These are phyloP conservation scores for Picea sitchensis DNA, from an alignment of 75 land plant species.

Conservation along the genomic window DNA sequence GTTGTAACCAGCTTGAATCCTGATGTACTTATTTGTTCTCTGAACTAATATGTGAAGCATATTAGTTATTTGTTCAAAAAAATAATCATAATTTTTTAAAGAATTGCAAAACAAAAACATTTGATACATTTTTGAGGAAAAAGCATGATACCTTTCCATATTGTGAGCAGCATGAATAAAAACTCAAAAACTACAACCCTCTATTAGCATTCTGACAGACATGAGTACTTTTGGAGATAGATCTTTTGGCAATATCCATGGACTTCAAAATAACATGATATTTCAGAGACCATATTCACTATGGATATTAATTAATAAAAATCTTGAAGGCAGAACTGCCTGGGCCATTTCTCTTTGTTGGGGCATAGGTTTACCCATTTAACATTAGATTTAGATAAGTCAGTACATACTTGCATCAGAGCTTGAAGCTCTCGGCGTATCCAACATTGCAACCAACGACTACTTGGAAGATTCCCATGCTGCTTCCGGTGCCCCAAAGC, in stretches of 20 bases:
- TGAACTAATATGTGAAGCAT: no score
- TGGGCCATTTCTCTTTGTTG: background rate
- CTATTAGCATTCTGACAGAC: background rate
- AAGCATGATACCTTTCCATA: background rate
- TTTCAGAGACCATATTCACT: background rate
- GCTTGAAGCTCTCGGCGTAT: conserved; percentile 33
- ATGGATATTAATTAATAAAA: background rate
- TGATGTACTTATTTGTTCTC: no score
- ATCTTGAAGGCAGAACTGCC: background rate
- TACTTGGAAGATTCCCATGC: conserved; percentile 13
- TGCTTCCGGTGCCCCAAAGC: background rate
- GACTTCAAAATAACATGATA: background rate
- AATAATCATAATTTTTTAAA: no score
- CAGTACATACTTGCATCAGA: conserved; percentile 23
- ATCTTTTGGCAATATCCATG: background rate
- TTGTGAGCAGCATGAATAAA: background rate
- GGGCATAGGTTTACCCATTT: background rate
- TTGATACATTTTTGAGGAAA: background rate
- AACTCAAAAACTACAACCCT: background rate
- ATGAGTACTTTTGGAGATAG: background rate
- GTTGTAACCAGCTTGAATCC: no score
- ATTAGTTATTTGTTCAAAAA: no score
- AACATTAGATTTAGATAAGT: background rate
- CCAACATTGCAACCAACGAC: conserved; percentile 30
- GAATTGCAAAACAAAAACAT: no score